Evolutionary conservation across 208 protist species (phyloP), one percentile per base, ranked within the genome.

Genomic region (Leishmania mexicana): DNA sequence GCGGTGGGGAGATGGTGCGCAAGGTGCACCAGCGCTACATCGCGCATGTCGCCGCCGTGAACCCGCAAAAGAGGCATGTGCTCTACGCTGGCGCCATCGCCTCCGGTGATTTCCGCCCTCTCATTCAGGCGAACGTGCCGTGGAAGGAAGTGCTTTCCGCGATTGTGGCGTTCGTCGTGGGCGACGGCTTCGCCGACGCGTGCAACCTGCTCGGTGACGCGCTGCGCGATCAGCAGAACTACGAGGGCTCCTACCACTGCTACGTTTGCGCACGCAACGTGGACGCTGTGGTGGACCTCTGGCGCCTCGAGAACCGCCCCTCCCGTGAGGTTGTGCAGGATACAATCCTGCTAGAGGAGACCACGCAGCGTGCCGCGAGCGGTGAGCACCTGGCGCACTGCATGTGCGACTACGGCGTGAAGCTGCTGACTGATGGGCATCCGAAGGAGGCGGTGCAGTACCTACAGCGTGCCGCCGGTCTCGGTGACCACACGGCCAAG

Each of bases 181-280:
- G 88, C 7, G 92, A 96, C 68, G 84, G 81, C 62, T 97, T 96
- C 80, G 85, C 88, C 13, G 88, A 88, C 17, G 80, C 87, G 68
- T 96, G 92, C 87, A 90, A 94, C 76, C 70, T 80, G 58, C 88
- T 97, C 24, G 94, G 90, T 54, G 85, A 86, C 45, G 75, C 75
- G n/a, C 79, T 97, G 49, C 85, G 85, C 31, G 83, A 79, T 24
- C 64, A 82, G 73, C 79, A 87, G 65, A 88, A 97, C 51, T 85
- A 81, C 70, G 91, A 97, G 53, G 92, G 90, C 64, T 92, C 94
- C 42, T 88, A 91, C 74, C 87, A 88, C 47, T 96, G 91, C 85
- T 97, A 91, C 87, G 86, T 95, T 15, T 97, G 90, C 76, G 89
- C 88, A 53, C 86, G 89, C 72, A 95, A 96, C 83, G 89, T 95